Evolutionary conservation across 192 early-diverging fungal genomes (phyloP).

Genomic region (Coemansia sp.): DNA sequence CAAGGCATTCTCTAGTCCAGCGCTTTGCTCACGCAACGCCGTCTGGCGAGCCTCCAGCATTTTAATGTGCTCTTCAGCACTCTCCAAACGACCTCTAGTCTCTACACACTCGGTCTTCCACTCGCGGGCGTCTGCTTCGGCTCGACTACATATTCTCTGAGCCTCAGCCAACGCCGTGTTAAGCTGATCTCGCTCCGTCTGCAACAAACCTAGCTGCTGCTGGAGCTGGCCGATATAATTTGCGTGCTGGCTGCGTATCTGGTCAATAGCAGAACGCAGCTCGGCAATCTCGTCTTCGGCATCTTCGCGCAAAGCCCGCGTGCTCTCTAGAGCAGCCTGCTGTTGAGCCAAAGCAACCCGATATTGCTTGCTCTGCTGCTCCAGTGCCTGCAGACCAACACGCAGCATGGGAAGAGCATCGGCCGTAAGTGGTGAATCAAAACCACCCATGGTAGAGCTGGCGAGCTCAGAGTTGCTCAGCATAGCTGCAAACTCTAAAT

Average conservation of each 20-base stretch:
- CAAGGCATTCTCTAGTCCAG: constrained; percentile 22
- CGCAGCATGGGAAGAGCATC: too few relatives aligned
- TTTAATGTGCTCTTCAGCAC: constrained; percentile 4
- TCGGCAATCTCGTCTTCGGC: constrained; percentile 5
- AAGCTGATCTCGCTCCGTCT: neutral
- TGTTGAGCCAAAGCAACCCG: too few relatives aligned
- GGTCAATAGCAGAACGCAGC: neutral
- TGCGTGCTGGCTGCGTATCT: neutral
- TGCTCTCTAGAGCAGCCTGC: too few relatives aligned
- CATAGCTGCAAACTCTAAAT: neutral
- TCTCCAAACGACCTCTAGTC: constrained; percentile 8
- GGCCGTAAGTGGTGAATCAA: too few relatives aligned
- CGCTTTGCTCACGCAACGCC: constrained; percentile 10
- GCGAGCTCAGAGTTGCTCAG: neutral
- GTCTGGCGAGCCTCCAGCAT: constrained; percentile 1
- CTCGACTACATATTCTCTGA: too few relatives aligned
- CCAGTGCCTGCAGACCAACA: too few relatives aligned
- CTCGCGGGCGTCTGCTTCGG: constrained; percentile 10
- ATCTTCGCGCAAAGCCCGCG: neutral
- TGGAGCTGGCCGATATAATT: neutral
- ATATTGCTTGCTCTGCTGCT: too few relatives aligned
- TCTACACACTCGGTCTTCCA: constrained; percentile 29
- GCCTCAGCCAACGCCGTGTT: neutral
- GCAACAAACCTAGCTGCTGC: neutral
- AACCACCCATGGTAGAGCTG: too few relatives aligned